Evolutionary conservation across 176 grass and related monocot genomes (phyloP), one percentile per base, ranked within the genome.

Genomic region (Areca catechu): DNA sequence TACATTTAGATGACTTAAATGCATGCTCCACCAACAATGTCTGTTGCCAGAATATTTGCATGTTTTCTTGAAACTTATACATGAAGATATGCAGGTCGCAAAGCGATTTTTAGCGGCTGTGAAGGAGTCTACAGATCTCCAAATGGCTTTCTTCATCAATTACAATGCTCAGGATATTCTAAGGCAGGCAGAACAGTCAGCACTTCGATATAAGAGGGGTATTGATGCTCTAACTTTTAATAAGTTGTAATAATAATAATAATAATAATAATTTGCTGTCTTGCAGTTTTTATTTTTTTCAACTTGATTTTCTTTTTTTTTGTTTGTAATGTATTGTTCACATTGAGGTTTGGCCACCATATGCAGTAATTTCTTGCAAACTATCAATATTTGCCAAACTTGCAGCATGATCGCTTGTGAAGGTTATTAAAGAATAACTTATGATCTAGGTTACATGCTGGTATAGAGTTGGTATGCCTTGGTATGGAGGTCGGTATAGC

Each of bases 111-210:
- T 85, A 10, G 69, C 48, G 7, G 86, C 92, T 4, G 86, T 78
- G 19, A 63, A 78, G 69, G 77, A 85, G 10, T 69, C 76, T 16
- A 81, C 80, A 9, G 56, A 66, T 7, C 61, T 80, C 3, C 71
- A 80, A 19, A 91, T 91, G 92, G 80, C 69, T n/a, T 53, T 97
- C 52, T 97, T 97, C 74, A 97, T 91, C 75, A 77, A 60, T 67
- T 88, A 66, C 70, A 63, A 81, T 66, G 57, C 74, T 6, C 68
- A 58, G 0, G 83, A 88, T 55, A 66, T 90, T 71, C n/a, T 88
- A 7, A 62, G 71, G 19, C 86, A 97, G 47, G 86, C 86, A 0
- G 66, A 88, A 58, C 83, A 82, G 6, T 91, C 86, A 34, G 58
- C 86, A 7, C 25, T 69, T 59, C 71, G 92, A 61, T 90, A 85